Evolutionary conservation across 179 eudicot genomes (phyloP).

Genomic region (Camellia oleifera): DNA sequence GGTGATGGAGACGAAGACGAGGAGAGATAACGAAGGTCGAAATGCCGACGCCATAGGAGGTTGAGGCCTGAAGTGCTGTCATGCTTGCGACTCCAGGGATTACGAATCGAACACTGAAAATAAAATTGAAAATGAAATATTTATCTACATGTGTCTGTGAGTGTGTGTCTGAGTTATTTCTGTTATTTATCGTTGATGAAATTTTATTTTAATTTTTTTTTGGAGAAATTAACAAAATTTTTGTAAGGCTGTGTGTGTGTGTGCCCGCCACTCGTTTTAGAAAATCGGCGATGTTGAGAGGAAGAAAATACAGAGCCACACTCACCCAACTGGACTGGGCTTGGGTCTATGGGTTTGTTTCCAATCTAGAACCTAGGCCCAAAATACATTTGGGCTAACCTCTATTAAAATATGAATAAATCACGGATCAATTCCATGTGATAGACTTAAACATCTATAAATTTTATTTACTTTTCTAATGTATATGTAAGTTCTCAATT

Average conservation of each 20-base stretch:
- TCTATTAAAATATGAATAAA: no score
- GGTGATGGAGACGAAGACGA: slow-evolving; percentile 20
- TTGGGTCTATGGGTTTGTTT: no score
- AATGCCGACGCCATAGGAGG: slow-evolving; percentile 55
- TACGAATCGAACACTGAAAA: background rate
- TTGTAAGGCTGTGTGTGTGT: background rate
- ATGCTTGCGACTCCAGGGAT: slow-evolving; percentile 25
- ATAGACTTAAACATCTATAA: no score
- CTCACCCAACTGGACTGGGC: no score
- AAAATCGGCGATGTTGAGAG: background rate
- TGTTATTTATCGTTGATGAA: background rate
- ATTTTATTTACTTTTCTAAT: no score
- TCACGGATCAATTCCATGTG: no score
- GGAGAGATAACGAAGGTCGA: slow-evolving; percentile 35
- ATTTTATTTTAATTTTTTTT: background rate
- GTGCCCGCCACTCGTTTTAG: background rate
- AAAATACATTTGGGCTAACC: no score
- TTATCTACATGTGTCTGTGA: no score
- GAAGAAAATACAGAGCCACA: background rate
- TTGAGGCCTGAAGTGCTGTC: slow-evolving; percentile 74
- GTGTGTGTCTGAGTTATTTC: background rate
- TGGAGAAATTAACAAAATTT: background rate
- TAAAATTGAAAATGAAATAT: background rate
- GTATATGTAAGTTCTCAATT: no score
- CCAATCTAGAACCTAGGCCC: no score